Evolutionary conservation across 345 rosid species (phyloP).

Genomic region (Populus simonii): DNA sequence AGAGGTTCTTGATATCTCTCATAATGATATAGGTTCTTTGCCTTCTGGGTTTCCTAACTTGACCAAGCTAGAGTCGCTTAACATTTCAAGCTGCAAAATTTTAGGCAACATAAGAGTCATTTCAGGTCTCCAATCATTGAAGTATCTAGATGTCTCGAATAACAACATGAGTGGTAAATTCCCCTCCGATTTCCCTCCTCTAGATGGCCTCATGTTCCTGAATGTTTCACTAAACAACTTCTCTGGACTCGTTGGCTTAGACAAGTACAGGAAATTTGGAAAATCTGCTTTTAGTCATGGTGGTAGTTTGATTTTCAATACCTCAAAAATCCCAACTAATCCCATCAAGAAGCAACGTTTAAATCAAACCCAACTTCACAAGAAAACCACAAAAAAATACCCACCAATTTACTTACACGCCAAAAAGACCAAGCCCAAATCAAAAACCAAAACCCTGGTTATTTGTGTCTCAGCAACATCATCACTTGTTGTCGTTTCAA

Average conservation of each 20-base stretch:
- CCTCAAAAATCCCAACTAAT: slow-evolving; percentile 35
- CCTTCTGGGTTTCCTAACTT: slow-evolving; percentile 56
- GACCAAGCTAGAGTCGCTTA: slow-evolving; percentile 44
- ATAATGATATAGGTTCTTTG: slow-evolving; percentile 44
- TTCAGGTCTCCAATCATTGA: slow-evolving; percentile 49
- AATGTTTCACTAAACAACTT: slow-evolving; percentile 74
- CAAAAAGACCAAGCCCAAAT: slow-evolving; percentile 23
- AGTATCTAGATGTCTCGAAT: slow-evolving; percentile 62
- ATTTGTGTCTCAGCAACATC: slow-evolving; percentile 45
- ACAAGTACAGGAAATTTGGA: slow-evolving; percentile 51
- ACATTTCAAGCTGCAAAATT: slow-evolving; percentile 68
- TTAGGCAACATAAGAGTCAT: slow-evolving; percentile 45
- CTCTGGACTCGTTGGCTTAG: slow-evolving; percentile 45
- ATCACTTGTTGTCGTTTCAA: slow-evolving; percentile 34
- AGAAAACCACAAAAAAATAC: slow-evolving; percentile 6
- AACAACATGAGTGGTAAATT: slow-evolving; percentile 66
- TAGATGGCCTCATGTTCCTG: slow-evolving; percentile 44
- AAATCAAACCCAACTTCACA: slow-evolving; percentile 13
- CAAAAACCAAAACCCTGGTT: slow-evolving; percentile 30
- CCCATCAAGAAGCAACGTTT: slow-evolving; percentile 16
- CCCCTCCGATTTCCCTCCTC: slow-evolving; percentile 74
- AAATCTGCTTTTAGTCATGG: slow-evolving; percentile 59
- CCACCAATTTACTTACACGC: not conserved
- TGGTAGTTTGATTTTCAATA: slow-evolving; percentile 43
- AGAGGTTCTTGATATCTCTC: slow-evolving; percentile 57